Base-by-base conservation (phyloP, 2,329 filamentous ascomycete species). In the Magnaporthiopsis poae region DNA sequence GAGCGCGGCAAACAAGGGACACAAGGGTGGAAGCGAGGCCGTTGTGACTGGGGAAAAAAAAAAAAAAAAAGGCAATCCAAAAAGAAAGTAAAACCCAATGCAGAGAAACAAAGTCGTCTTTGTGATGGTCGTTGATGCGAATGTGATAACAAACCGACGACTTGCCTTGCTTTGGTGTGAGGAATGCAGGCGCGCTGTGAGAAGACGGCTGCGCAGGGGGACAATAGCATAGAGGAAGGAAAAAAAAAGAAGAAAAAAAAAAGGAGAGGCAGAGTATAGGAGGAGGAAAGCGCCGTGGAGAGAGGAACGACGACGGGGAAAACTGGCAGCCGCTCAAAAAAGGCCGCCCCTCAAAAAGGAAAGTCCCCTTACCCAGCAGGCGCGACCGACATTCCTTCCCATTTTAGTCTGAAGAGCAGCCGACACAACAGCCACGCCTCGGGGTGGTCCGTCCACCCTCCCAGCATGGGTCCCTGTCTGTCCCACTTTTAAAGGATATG, bases 301-400 rank as follows among this genome's bases (percentile, higher is more conserved):
- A 31, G 60, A 65, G 29, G n/a, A 62, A 61, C 11, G 63, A 63
- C 33, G 36, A 36, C 35, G 27, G 67, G 36, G 62, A 62, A 61
- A 61, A 61, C 56, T 64, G 60, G 60, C 46, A 56, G 46, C 46
- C 46, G 46, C 46, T 56, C 46, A 56, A 56, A 56, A 56, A 56
- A 56, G 46, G 46, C 46, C 46, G 46, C 46, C 46, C 46, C 46
- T 56, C 46, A 56, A 56, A 56, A 56, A 56, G 46, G 46, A 61
- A 71, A 71, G 69, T 71, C 60, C 65, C 70, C 70, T 71, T 68
- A 71, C 70, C 70, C 70, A 71, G 67, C 27, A 62, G 61, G 61
- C 31, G 61, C 61, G 60, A 62, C 61, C 61, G 67, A 61, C 65
- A 61, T 66, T 60, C 62, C 25, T 60, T 64, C 60, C 61, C 61